Conservation (phyloP, 2,329 filamentous ascomycete species). For the Sporothrix brasiliensis region DNA sequence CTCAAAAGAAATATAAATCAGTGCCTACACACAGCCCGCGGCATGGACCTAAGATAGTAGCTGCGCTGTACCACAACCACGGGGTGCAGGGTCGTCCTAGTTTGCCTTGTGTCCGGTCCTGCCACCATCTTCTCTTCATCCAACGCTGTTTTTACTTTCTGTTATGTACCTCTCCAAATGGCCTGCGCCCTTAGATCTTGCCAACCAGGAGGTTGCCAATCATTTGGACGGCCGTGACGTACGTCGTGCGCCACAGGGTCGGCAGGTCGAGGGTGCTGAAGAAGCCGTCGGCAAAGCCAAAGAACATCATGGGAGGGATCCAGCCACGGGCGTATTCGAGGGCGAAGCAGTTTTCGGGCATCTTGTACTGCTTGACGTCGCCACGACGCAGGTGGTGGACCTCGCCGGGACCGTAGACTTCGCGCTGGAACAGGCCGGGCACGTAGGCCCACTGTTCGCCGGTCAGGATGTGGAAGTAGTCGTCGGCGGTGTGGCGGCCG, state of each 20-base stretch:
- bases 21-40: constrained; percentile 4
- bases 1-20: background rate
- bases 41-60: background rate
- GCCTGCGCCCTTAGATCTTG: constrained; percentile 59
- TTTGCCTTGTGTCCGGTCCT: background rate
- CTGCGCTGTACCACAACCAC: constrained; percentile 2
- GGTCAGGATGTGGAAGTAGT: constrained; percentile 89
- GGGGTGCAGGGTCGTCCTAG: background rate
- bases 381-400: constrained; percentile 74
- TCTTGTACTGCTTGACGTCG: constrained; percentile 78
- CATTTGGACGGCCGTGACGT: constrained; percentile 76
- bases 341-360: constrained; percentile 75
- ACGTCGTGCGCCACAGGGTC: constrained; percentile 80
- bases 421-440: constrained; percentile 66
- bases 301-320: constrained; percentile 92
- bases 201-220: constrained; percentile 68
- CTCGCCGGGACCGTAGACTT: constrained; percentile 69
- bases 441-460: constrained; percentile 78
- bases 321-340: constrained; percentile 84
- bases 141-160: background rate
- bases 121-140: background rate
- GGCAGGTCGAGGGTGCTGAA: constrained; percentile 80
- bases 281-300: constrained; percentile 81
- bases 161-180: background rate
- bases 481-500: constrained; percentile 86